phyloP scores from a whole-genome alignment of 257 asterid genomes.

The Solanum phureja region DNA sequence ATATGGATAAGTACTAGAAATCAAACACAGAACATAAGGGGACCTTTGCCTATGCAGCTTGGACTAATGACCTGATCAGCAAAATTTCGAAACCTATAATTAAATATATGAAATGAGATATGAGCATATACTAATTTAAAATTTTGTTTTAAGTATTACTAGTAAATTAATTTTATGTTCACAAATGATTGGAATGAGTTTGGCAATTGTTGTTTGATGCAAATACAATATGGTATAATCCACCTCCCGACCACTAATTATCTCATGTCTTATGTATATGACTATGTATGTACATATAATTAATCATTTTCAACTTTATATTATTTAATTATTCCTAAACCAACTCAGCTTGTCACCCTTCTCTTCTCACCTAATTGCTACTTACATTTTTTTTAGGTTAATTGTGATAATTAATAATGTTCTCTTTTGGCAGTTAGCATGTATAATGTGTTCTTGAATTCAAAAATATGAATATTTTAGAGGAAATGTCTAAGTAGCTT shows the following conservation, averaged over 20 bases:
- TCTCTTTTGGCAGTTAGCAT: not conserved
- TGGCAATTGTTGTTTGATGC: not conserved
- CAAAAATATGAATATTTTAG: not conserved
- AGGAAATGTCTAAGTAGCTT: not conserved
- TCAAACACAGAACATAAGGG: not conserved
- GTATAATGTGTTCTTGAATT: not conserved
- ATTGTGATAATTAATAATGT: not conserved
- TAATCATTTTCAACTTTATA: not conserved
- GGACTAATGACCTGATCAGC: not conserved
- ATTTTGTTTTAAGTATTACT: not conserved
- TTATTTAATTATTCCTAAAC: not conserved
- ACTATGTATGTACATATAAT: not conserved
- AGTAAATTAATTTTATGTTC: not conserved
- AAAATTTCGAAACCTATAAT: not conserved
- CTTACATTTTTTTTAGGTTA: not conserved
- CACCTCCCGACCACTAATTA: conserved; percentile 9
- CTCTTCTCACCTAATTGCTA: conserved; percentile 5
- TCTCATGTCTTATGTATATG: not conserved
- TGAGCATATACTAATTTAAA: not conserved
- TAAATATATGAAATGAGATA: not conserved
- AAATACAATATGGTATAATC: not conserved
- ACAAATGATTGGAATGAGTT: not conserved
- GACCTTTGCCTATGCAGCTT: not conserved
- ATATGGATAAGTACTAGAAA: not conserved
- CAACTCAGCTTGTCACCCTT: conserved; percentile 28